Conservation (phyloP, 2,329 filamentous ascomycete genomes). For the Paecilomyces sp. region DNA sequence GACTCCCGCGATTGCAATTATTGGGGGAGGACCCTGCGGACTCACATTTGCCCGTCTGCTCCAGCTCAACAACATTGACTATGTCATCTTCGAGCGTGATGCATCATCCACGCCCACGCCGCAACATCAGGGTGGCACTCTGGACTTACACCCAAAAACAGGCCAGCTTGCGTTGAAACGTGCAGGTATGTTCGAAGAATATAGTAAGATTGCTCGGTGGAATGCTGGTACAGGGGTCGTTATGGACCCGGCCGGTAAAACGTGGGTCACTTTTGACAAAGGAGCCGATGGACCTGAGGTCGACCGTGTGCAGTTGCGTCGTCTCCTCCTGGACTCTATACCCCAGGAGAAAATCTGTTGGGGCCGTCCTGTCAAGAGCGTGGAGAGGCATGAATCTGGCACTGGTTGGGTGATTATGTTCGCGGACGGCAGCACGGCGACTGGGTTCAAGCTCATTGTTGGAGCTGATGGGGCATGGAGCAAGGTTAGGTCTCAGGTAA, state of each 20-base stretch:
- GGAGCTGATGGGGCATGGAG: slow-evolving; percentile 21
- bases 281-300: slow-evolving; percentile 32
- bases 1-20: slow-evolving; percentile 9
- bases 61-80: slow-evolving; percentile 9
- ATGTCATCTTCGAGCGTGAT: slow-evolving; percentile 14
- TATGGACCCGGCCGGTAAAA: slow-evolving; percentile 1
- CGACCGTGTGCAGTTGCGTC: slow-evolving; percentile 29
- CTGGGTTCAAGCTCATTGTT: slow-evolving; percentile 14
- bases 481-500: slow-evolving; percentile 5
- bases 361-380: slow-evolving; percentile 17
- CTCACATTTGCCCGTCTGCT: slow-evolving; percentile 13
- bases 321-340: slow-evolving; percentile 29
- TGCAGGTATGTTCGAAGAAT: slow-evolving; percentile 15
- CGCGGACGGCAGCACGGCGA: slow-evolving; percentile 5
- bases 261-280: slow-evolving; percentile 1
- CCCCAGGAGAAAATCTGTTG: slow-evolving; percentile 26
- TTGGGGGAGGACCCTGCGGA: slow-evolving; percentile 14
- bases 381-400: slow-evolving; percentile 7
- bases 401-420: neutral
- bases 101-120: slow-evolving; percentile 1
- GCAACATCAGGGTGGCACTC: slow-evolving; percentile 11
- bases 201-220: slow-evolving; percentile 11
- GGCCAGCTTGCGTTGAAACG: slow-evolving; percentile 14
- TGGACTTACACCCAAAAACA: slow-evolving; percentile 12
- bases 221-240: slow-evolving; percentile 7